phyloP scores from a whole-genome alignment of 2,329 filamentous ascomycete species.

The Dactylellina parvicollis region DNA sequence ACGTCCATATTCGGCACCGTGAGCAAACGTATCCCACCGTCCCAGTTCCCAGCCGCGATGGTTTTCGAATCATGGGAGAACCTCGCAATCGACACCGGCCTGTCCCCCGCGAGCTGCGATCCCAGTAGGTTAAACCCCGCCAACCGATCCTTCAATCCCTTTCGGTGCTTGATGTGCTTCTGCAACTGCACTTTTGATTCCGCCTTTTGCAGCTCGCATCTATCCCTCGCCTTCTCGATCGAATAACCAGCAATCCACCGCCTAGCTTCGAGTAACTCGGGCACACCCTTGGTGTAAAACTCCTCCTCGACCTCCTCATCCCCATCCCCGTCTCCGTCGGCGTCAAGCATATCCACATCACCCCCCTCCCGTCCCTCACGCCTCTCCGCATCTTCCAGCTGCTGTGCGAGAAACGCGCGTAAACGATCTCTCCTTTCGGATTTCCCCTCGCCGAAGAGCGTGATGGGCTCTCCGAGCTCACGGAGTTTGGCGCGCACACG shows the following conservation, averaged over 20 bases:
- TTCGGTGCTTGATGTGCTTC: constrained; percentile 91
- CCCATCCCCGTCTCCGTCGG: constrained; percentile 67
- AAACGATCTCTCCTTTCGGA: constrained; percentile 86
- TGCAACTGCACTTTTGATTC: constrained; percentile 85
- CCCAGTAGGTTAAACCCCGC: constrained; percentile 88
- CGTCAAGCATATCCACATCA: constrained; percentile 69
- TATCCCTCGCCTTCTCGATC: constrained; percentile 79
- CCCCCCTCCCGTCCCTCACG: constrained; percentile 71
- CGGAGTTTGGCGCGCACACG: constrained; percentile 82
- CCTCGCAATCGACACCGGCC: constrained; percentile 89
- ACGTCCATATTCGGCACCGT: constrained; percentile 83
- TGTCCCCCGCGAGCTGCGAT: constrained; percentile 89
- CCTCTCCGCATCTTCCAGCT: constrained; percentile 70
- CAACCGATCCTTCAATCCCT: constrained; percentile 83
- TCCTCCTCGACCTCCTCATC: constrained; percentile 85
- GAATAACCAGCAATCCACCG: constrained; percentile 84
- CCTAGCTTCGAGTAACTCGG: constrained; percentile 78
- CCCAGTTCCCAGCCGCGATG: constrained; percentile 92
- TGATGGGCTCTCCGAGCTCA: constrained; percentile 91
- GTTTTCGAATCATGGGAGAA: constrained; percentile 86
- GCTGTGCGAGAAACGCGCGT: constrained; percentile 79
- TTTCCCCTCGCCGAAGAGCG: constrained; percentile 89
- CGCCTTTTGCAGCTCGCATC: constrained; percentile 78
- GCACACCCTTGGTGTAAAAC: constrained; percentile 87
- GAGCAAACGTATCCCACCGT: constrained; percentile 85